Evolutionary conservation across 1,139 yeast species (phyloP).

Genomic region (Kluyveromyces sp.): DNA sequence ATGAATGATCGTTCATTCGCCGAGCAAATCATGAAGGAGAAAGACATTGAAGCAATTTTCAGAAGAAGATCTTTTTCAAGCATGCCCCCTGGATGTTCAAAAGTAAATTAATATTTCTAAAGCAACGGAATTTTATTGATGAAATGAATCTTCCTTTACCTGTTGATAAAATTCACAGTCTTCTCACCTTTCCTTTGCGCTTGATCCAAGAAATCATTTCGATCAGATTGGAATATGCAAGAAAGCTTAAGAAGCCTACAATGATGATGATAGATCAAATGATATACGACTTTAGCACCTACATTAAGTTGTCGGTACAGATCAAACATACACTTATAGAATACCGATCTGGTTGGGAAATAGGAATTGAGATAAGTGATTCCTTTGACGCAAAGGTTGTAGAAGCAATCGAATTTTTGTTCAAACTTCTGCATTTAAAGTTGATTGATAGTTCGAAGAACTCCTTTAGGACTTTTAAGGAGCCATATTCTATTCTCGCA

Average conservation of each 20-base stretch:
- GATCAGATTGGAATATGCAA: slow-evolving; percentile 70
- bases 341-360: slow-evolving; percentile 51
- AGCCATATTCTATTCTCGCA: slow-evolving; percentile 79
- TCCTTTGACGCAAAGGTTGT: slow-evolving; percentile 67
- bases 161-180: slow-evolving; percentile 51
- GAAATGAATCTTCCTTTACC: slow-evolving; percentile 71
- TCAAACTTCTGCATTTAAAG: slow-evolving; percentile 66
- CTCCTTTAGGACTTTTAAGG: slow-evolving; percentile 77
- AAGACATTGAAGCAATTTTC: slow-evolving; percentile 63
- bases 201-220: slow-evolving; percentile 74
- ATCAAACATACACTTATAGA: slow-evolving; percentile 64
- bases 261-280: slow-evolving; percentile 95
- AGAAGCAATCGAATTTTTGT: slow-evolving; percentile 66
- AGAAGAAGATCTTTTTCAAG: slow-evolving; percentile 36
- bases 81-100: slow-evolving; percentile 53
- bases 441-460: slow-evolving; percentile 69
- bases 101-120: slow-evolving; percentile 64
- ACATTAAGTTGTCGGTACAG: slow-evolving; percentile 67
- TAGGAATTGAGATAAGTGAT: slow-evolving; percentile 57
- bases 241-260: slow-evolving; percentile 75
- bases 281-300: slow-evolving; percentile 76
- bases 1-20: slow-evolving; percentile 68
- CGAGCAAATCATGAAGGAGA: slow-evolving; percentile 78
- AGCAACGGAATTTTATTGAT: slow-evolving; percentile 55
- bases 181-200: slow-evolving; percentile 72